These are phyloP conservation scores for Gracilaria domingensis DNA, from an alignment of 23 red algal species.

Conservation along the genomic window DNA sequence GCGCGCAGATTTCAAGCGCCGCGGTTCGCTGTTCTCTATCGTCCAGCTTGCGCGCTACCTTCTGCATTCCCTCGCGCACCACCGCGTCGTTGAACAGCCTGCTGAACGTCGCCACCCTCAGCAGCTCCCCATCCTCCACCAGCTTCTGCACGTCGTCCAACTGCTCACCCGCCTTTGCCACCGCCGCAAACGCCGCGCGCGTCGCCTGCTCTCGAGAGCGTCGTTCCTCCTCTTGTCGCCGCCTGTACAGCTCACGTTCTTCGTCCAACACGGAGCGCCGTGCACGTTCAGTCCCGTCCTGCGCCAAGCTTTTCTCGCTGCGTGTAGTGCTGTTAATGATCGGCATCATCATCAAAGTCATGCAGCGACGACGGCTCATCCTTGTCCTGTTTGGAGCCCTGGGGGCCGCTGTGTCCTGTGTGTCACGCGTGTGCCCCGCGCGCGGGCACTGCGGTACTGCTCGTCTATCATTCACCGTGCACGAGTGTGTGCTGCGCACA, in stretches of 20 bases:
- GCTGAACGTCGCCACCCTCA: conserved; percentile 7
- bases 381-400: too few species aligned
- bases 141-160: conserved; percentile 40
- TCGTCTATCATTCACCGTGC: too few species aligned
- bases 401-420: too few species aligned
- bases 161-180: conserved; percentile 39
- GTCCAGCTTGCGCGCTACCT: conserved; percentile 7
- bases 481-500: too few species aligned
- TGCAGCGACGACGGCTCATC: too few species aligned
- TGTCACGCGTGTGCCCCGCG: too few species aligned
- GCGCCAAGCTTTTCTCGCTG: neutral
- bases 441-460: too few species aligned
- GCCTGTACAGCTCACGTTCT: conserved; percentile 33
- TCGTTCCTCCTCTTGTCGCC: neutral
- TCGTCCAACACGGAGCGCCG: conserved; percentile 49
- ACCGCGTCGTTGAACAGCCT: conserved; percentile 57
- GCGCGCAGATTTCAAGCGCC: conserved; percentile 6
- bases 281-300: neutral
- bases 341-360: too few species aligned
- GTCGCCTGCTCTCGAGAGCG: conserved; percentile 9
- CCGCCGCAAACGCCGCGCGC: conserved; percentile 52
- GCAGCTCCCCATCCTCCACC: conserved; percentile 18
- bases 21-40: conserved; percentile 11
- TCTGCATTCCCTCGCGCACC: conserved; percentile 56
- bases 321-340: too few species aligned